Conservation (phyloP, 2,329 filamentous ascomycete species). For the Chaetomiaceae sp. region DNA sequence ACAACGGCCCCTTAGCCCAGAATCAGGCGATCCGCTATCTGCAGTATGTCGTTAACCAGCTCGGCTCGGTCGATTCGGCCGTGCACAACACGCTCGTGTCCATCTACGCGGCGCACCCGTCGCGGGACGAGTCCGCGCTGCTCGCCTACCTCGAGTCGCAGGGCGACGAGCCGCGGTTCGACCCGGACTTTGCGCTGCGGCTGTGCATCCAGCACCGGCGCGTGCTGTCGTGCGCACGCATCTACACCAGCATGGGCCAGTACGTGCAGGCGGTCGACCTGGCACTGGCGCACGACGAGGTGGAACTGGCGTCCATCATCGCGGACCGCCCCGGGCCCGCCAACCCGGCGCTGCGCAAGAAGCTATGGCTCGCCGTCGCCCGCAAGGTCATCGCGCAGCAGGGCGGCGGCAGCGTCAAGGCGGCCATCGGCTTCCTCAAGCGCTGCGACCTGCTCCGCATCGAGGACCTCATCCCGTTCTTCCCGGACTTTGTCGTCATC, state of each 20-base stretch:
- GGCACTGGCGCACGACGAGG: slow-evolving; percentile 79
- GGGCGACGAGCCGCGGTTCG: slow-evolving; percentile 78
- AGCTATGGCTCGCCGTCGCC: slow-evolving; percentile 90
- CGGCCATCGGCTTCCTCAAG: slow-evolving; percentile 87
- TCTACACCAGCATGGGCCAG: slow-evolving; percentile 94
- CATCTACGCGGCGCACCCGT: slow-evolving; percentile 83
- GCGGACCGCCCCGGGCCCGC: slow-evolving; percentile 80
- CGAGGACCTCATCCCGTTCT: slow-evolving; percentile 96
- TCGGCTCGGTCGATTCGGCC: slow-evolving; percentile 72
- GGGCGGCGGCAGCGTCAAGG: slow-evolving; percentile 82
- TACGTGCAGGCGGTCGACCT: slow-evolving; percentile 90
- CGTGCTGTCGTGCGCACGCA: slow-evolving; percentile 91
- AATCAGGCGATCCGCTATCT: slow-evolving; percentile 95
- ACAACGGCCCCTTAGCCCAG: slow-evolving; percentile 58
- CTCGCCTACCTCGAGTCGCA: slow-evolving; percentile 87
- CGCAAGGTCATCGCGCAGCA: slow-evolving; percentile 87
- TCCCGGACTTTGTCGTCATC: slow-evolving; percentile 96
- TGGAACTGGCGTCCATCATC: slow-evolving; percentile 83
- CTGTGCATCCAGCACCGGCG: slow-evolving; percentile 92
- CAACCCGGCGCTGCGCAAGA: slow-evolving; percentile 76
- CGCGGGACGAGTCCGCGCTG: slow-evolving; percentile 76
- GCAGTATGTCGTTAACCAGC: slow-evolving; percentile 84
- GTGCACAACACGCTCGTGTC: slow-evolving; percentile 97
- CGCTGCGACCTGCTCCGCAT: slow-evolving; percentile 88
- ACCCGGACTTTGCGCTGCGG: slow-evolving; percentile 91